Evolutionary conservation across 805 yeast species (phyloP).

Genomic region (Spathaspora gorwiae): DNA sequence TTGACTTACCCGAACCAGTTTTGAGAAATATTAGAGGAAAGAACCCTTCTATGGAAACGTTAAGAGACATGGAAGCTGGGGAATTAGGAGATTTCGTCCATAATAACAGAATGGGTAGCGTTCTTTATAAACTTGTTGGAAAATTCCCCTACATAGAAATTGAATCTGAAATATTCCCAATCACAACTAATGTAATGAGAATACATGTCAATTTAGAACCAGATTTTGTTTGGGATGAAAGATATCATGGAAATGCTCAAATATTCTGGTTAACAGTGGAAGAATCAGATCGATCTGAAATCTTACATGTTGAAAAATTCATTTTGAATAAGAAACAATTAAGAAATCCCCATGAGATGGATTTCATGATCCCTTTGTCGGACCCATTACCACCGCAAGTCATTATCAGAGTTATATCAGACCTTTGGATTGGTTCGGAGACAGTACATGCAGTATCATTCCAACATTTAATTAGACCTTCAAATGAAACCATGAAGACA

Average conservation of each 20-base stretch:
- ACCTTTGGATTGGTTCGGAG: slow-evolving; percentile 87
- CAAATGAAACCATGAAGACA: slow-evolving; percentile 81
- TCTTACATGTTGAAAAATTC: slow-evolving; percentile 79
- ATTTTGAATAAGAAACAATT: slow-evolving; percentile 58
- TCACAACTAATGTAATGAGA: slow-evolving; percentile 81
- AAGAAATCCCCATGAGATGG: slow-evolving; percentile 61
- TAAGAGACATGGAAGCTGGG: slow-evolving; percentile 65
- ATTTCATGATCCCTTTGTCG: slow-evolving; percentile 85
- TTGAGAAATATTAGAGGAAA: slow-evolving; percentile 57
- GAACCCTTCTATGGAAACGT: slow-evolving; percentile 62
- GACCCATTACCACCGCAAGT: slow-evolving; percentile 92
- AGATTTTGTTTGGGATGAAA: slow-evolving; percentile 82
- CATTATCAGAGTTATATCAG: slow-evolving; percentile 73
- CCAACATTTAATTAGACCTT: slow-evolving; percentile 85
- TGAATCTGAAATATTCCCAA: slow-evolving; percentile 81
- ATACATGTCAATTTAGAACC: slow-evolving; percentile 67
- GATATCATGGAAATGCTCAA: slow-evolving; percentile 77
- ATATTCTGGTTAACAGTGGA: slow-evolving; percentile 92
- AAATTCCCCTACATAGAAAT: slow-evolving; percentile 73
- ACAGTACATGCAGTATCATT: slow-evolving; percentile 73
- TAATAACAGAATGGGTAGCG: slow-evolving; percentile 67
- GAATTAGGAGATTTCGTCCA: slow-evolving; percentile 92
- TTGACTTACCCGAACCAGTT: slow-evolving; percentile 69
- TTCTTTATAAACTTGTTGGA: slow-evolving; percentile 55
- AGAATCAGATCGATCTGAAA: slow-evolving; percentile 67